These are phyloP conservation scores for Peronosclerospora sorghi DNA, from an alignment of 352 stramenopile species.

Conservation along the genomic window DNA sequence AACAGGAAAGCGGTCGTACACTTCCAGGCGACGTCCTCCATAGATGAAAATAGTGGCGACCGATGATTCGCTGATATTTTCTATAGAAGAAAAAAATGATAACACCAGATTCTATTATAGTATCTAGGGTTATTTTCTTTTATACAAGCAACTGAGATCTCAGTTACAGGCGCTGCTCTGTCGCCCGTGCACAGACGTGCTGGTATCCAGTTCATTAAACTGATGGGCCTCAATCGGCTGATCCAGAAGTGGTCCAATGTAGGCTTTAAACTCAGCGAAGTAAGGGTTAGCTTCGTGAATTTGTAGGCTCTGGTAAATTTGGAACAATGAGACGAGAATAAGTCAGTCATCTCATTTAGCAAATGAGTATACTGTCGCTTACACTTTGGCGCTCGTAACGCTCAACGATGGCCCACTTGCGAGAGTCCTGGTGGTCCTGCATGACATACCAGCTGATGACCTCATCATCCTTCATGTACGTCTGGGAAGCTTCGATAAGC, in stretches of 20 bases:
- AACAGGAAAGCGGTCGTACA: constrained; percentile 65
- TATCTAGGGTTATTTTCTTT: too few species aligned
- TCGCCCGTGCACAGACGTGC: constrained; percentile 1
- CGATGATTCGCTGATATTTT: background rate
- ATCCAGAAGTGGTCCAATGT: constrained; percentile 20
- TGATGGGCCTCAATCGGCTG: constrained; percentile 18
- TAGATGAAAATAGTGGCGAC: background rate
- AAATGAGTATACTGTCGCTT: too few species aligned
- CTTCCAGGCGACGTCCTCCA: constrained; percentile 71
- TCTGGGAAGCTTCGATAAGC: constrained; percentile 24
- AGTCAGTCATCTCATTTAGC: background rate
- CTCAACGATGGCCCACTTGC: constrained; percentile 30
- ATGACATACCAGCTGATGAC: constrained; percentile 21
- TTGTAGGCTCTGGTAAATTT: constrained; percentile 13
- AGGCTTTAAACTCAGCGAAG: constrained; percentile 21
- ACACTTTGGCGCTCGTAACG: constrained; percentile 21
- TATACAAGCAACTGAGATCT: too few species aligned
- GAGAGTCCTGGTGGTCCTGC: constrained; percentile 20
- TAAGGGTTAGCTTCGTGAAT: constrained; percentile 22
- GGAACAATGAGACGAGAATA: background rate
- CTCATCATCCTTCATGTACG: constrained; percentile 25
- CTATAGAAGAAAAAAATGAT: too few species aligned
- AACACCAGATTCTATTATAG: too few species aligned
- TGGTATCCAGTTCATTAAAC: constrained; percentile 29
- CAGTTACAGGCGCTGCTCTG: too few species aligned